Evolutionary conservation across 1,284 basidiomycete genomes (phyloP), one percentile per base, ranked within the genome.

Genomic region (Fomitopsis palustris): DNA sequence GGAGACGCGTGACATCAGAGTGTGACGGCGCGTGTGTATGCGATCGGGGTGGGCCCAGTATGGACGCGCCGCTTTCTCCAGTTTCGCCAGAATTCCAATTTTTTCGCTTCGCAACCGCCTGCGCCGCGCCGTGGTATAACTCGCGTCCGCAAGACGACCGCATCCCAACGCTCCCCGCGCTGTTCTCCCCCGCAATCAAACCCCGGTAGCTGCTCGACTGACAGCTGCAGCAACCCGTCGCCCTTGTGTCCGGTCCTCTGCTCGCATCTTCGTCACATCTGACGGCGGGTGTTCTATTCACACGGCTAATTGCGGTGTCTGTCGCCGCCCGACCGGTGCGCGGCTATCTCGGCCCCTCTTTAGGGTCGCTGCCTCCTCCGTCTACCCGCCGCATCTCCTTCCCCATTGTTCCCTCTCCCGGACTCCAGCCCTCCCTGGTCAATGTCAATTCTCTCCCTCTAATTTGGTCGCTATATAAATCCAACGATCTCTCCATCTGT

Each of bases 341-440:
- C 47, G 45, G 21, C 51, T 35, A 14, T 23, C 52, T 53, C 51
- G 49, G 49, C 31, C 31, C 58, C 55, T 51, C 54, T 57, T 57
- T 57, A 60, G 52, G 54, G 42, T 52, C 39, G 37, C 55, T 59
- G 49, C 45, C 57, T 56, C 54, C 41, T 56, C 54, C 41, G 43
- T 23, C 54, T 60, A 59, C 61, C 54, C 56, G 25, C 56, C 60
- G 54, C 61, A 62, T 29, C 60, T 53, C 56, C 31, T 63, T 63
- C 63, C 64, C 61, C 64, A 65, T 69, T 66, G 65, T 65, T 61
- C 67, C 56, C 59, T 54, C 52, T 54, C 54, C 60, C 58, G 63
- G 55, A 58, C 53, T 57, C 47, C 53, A 62, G 55, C 65, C 58
- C 62, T 60, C 61, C 35, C 65, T 58, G 45, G 60, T 35, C 53